Evolutionary conservation across 148 eudicot genomes (phyloP), one percentile per base, ranked within the genome.

Genomic region (Rhododendron simsii): DNA sequence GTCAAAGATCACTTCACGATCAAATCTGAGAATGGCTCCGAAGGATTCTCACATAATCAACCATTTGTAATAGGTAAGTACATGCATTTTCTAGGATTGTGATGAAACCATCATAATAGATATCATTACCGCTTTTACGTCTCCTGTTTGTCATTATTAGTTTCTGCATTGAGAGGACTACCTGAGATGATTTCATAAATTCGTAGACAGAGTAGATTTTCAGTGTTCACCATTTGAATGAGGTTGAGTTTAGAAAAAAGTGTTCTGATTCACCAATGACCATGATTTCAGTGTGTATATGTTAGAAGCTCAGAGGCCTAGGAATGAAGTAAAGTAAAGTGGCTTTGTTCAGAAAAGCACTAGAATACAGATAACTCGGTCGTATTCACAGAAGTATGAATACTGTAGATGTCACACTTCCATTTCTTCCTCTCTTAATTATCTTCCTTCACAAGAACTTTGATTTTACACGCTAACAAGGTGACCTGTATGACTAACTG

Each of bases 1-100:
- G 18, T 77, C 37, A 79, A 86, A 76, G 85, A 83, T 76, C 47
- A 75, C 55, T 33, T 81, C 12, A 30, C 71, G 0, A 39, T 41
- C 55, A 51, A 69, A 39, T 82, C 81, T 18, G 28, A 53, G 16
- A 51, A 59, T 74, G 80, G 61, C 44, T 75, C 81, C 3, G 59
- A 86, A 20, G 74, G 50, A 61, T n/a, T 78, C 28, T 55, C 79
- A 33, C 79, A 33, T 33, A 65, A 87, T 11, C 86, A 78, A 78
- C 88, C 88, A 67, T 87, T 87, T 55, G 80, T 87, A 18, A 87
- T 87, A 35, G 88, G 88, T 87, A 83, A 78, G 83, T 23, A 45
- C 37, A 18, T 41, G 74, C 65, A 59, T 21, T 59, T 3, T 59
- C 3, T 0, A 9, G n/a, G 26, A 59, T 20, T 59, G n/a, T 59